These are phyloP conservation scores for Kodamaea suecica DNA, from an alignment of 1,139 yeast species.

Conservation along the genomic window DNA sequence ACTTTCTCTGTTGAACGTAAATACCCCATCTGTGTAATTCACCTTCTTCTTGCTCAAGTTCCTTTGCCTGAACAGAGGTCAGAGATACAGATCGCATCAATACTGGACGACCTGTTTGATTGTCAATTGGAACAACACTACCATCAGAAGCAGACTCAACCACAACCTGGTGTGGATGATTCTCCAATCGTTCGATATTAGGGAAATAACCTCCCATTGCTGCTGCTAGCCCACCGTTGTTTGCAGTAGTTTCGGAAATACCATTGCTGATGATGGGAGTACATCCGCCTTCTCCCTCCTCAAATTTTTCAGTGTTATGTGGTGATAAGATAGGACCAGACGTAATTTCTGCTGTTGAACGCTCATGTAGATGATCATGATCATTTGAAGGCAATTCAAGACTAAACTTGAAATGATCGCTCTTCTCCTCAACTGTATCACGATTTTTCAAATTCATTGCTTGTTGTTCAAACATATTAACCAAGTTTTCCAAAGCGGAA, in stretches of 20 bases:
- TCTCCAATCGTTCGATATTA: neutral
- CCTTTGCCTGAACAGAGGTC: slow-evolving; percentile 65
- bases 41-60: slow-evolving; percentile 88
- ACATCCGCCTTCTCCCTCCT: neutral
- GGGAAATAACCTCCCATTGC: slow-evolving; percentile 18
- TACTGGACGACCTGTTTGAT: slow-evolving; percentile 69
- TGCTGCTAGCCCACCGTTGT: slow-evolving; percentile 12
- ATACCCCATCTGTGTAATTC: slow-evolving; percentile 83
- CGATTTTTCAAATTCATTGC: neutral
- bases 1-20: slow-evolving; percentile 55
- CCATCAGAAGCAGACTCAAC: slow-evolving; percentile 57
- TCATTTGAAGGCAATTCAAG: neutral
- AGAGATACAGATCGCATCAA: slow-evolving; percentile 61
- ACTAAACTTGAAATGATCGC: slow-evolving; percentile 6
- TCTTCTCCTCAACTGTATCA: slow-evolving; percentile 7
- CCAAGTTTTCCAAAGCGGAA: slow-evolving; percentile 42
- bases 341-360: slow-evolving; percentile 49
- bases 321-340: slow-evolving; percentile 58
- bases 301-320: slow-evolving; percentile 20
- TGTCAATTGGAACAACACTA: slow-evolving; percentile 55
- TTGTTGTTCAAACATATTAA: slow-evolving; percentile 44
- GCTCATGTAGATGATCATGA: slow-evolving; percentile 41
- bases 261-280: neutral
- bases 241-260: slow-evolving; percentile 9
- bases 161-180: slow-evolving; percentile 67